phyloP scores from a whole-genome alignment of 2,329 filamentous ascomycete genomes.

The Xenoacremonium recifei region DNA sequence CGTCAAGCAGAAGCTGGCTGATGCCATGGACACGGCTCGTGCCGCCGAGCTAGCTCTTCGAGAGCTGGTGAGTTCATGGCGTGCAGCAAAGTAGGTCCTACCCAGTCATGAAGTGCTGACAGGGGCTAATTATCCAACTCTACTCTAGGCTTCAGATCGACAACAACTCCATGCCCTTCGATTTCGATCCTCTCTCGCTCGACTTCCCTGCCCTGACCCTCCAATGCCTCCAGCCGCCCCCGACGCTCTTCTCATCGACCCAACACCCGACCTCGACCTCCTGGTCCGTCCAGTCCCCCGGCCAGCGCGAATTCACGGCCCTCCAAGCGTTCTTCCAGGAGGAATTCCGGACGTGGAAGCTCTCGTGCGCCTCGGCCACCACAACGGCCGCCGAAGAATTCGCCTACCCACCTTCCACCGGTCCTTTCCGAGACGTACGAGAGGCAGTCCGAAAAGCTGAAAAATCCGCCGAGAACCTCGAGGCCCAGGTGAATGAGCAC shows the following conservation, averaged over 20 bases:
- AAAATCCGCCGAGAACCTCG: conserved; percentile 56
- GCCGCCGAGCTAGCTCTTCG: conserved; percentile 82
- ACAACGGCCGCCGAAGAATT: conserved; percentile 51
- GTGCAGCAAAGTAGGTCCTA: conserved; percentile 73
- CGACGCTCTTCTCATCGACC: conserved; percentile 77
- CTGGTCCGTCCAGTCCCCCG: conserved; percentile 78
- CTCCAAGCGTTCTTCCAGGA: conserved; percentile 65
- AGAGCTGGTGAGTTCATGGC: conserved; percentile 77
- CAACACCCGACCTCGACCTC: conserved; percentile 76
- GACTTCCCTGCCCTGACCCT: conserved; percentile 85
- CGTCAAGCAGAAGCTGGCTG: conserved; percentile 60
- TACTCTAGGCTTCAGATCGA: conserved; percentile 52
- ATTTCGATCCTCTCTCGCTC: conserved; percentile 82
- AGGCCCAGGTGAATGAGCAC: conserved; percentile 71
- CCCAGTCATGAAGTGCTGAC: not conserved
- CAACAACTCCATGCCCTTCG: conserved; percentile 58
- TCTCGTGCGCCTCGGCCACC: conserved; percentile 49
- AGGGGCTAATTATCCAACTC: conserved; percentile 13
- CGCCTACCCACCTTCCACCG: conserved; percentile 43
- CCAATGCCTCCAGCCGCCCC: conserved; percentile 75
- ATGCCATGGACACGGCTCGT: conserved; percentile 74
- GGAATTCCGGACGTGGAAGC: conserved; percentile 65
- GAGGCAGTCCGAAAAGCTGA: conserved; percentile 49
- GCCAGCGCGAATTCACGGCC: conserved; percentile 70
- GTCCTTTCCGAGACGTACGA: conserved; percentile 40